phyloP scores from a whole-genome alignment of 2,329 filamentous ascomycete species.

The Mycosphaerella sp. region DNA sequence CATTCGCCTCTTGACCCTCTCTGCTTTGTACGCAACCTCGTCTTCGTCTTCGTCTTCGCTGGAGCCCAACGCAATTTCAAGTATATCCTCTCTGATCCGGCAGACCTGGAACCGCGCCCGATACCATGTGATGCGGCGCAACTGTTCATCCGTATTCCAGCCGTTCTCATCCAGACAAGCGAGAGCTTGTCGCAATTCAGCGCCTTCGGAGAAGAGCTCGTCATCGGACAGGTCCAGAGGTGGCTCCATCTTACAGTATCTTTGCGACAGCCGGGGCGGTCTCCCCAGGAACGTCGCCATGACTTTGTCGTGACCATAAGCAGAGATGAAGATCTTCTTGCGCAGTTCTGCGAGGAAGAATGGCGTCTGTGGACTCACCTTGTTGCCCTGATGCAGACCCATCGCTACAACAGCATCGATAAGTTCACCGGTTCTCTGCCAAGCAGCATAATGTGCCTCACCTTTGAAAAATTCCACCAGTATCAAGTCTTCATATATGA shows the following conservation, averaged over 20 bases:
- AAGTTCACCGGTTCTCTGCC: constrained; percentile 33
- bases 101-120: constrained; percentile 46
- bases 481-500: constrained; percentile 32
- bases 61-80: constrained; percentile 50
- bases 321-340: constrained; percentile 31
- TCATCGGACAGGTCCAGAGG: constrained; percentile 51
- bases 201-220: constrained; percentile 42
- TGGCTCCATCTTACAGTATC: constrained; percentile 49
- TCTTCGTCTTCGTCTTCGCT: constrained; percentile 32
- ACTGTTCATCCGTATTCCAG: constrained; percentile 45
- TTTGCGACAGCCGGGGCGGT: constrained; percentile 45
- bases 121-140: constrained; percentile 42
- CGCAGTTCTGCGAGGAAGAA: constrained; percentile 32
- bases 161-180: constrained; percentile 44
- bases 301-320: constrained; percentile 32
- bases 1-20: constrained; percentile 37
- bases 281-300: constrained; percentile 38
- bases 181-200: constrained; percentile 37
- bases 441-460: constrained; percentile 30
- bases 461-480: constrained; percentile 32
- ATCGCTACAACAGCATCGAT: constrained; percentile 32
- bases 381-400: constrained; percentile 34
- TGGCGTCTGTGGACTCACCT: constrained; percentile 27
- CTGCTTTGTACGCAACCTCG: constrained; percentile 32
- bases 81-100: constrained; percentile 51